Evolutionary conservation across 192 early-diverging fungal genomes (phyloP).

Genomic region (Lunasporangiospora selenospora): DNA sequence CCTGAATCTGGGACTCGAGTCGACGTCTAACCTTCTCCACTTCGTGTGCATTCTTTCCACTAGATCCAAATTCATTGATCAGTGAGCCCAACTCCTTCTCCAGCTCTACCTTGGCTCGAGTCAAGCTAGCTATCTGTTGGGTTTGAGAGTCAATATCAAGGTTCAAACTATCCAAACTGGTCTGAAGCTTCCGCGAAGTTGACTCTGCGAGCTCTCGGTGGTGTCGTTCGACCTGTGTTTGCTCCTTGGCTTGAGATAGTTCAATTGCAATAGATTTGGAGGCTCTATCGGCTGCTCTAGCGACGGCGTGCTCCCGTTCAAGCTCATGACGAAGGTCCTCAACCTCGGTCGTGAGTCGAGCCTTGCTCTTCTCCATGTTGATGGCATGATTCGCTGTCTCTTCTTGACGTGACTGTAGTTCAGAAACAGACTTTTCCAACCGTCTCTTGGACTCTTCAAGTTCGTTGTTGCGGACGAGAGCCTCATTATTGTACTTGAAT

Average conservation of each 20-base stretch:
- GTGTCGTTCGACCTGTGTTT: slow-evolving; percentile 58
- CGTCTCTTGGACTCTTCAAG: slow-evolving; percentile 49
- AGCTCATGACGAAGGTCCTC: slow-evolving; percentile 71
- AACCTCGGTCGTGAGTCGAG: slow-evolving; percentile 63
- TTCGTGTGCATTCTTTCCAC: slow-evolving; percentile 69
- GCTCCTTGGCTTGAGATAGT: slow-evolving; percentile 45
- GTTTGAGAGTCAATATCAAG: slow-evolving; percentile 59
- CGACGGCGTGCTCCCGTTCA: slow-evolving; percentile 70
- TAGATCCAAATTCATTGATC: slow-evolving; percentile 73
- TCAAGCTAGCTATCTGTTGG: slow-evolving; percentile 50
- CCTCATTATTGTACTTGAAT: slow-evolving; percentile 55
- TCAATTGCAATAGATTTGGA: slow-evolving; percentile 59
- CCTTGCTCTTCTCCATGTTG: slow-evolving; percentile 69
- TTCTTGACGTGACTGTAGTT: too few species aligned
- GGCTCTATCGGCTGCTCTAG: slow-evolving; percentile 64
- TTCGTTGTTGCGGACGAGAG: too few species aligned
- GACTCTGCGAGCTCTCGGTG: slow-evolving; percentile 60
- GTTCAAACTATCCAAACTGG: slow-evolving; percentile 54
- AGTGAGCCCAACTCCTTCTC: slow-evolving; percentile 66
- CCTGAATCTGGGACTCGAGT: slow-evolving; percentile 58
- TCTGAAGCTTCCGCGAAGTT: slow-evolving; percentile 54
- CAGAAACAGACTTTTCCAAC: too few species aligned
- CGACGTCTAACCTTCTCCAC: slow-evolving; percentile 63
- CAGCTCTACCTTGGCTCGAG: slow-evolving; percentile 62
- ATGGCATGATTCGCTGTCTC: slow-evolving; percentile 59